Conservation (phyloP, 805 yeast genomes). For the Candida schatavii region DNA sequence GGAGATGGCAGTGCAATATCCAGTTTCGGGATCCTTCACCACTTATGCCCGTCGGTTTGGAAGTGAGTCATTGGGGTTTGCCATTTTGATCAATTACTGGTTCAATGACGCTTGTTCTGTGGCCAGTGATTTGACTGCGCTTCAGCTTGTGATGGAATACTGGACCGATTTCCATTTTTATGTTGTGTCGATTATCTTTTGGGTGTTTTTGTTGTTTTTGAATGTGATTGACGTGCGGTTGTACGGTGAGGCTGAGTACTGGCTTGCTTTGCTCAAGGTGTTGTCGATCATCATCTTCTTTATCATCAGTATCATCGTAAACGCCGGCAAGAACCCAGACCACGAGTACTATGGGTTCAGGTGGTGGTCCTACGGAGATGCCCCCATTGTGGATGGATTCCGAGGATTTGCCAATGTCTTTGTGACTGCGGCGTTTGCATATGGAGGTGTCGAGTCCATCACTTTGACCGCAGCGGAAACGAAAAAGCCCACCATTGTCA, state of each 20-base stretch:
- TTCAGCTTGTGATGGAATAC: conserved; percentile 43
- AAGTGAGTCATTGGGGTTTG: conserved; percentile 51
- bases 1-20: conserved; percentile 54
- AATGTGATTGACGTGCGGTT: conserved; percentile 38
- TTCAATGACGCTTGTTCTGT: conserved; percentile 48
- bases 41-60: conserved; percentile 49
- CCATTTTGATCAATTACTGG: conserved; percentile 50
- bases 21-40: conserved; percentile 55
- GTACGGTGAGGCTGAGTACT: conserved; percentile 42
- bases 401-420: conserved; percentile 50
- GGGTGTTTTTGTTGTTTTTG: conserved; percentile 46
- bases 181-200: conserved; percentile 51
- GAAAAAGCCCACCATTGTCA: conserved; percentile 26
- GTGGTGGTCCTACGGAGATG: conserved; percentile 46
- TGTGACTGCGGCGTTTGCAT: conserved; percentile 51
- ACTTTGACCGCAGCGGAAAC: conserved; percentile 35
- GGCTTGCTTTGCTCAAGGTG: conserved; percentile 39
- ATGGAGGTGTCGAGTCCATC: conserved; percentile 47
- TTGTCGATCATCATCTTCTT: conserved; percentile 56
- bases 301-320: conserved; percentile 52
- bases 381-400: conserved; percentile 52
- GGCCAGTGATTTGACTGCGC: conserved; percentile 47
- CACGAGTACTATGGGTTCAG: conserved; percentile 42
- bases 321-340: conserved; percentile 54
- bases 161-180: conserved; percentile 52